Percentiles rank a stretch among this genome's conserved stretches.
Conservation (phyloP, 768 basidiomycete species). For the Leccinum aurantiacum region DNA sequence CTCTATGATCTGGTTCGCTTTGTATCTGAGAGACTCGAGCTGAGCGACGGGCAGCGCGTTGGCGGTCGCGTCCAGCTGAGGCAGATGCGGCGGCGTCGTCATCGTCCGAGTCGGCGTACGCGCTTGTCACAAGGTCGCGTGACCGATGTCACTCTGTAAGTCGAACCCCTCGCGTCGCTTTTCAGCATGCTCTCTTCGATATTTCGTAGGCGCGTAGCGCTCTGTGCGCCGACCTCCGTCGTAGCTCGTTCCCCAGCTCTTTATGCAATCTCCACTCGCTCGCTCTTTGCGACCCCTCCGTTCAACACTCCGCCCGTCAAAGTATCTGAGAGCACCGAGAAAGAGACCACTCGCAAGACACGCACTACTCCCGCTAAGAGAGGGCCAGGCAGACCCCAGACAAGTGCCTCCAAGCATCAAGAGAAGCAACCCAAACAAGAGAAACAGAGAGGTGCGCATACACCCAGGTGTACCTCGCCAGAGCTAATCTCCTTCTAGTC, state of each 20-base stretch:
- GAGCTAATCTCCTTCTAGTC: slow-evolving; percentile 15
- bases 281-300: slow-evolving; percentile 25
- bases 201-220: slow-evolving; percentile 10
- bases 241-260: slow-evolving; percentile 1
- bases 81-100: neutral
- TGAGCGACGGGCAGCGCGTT: slow-evolving; percentile 59
- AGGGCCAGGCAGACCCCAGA: neutral
- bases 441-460: slow-evolving; percentile 17
- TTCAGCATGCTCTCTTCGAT: slow-evolving; percentile 17
- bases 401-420: slow-evolving; percentile 1
- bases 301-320: slow-evolving; percentile 12
- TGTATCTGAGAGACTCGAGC: slow-evolving; percentile 75
- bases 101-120: neutral
- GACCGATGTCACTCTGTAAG: slow-evolving; percentile 9
- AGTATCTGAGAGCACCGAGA: neutral
- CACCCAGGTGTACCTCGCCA: neutral
- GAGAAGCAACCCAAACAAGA: slow-evolving; percentile 6
- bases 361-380: slow-evolving; percentile 8
- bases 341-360: slow-evolving; percentile 7
- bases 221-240: neutral
- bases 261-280: slow-evolving; percentile 18
- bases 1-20: slow-evolving; percentile 76
- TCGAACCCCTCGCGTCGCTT: neutral
- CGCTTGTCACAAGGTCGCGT: slow-evolving; percentile 16
- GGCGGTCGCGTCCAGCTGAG: slow-evolving; percentile 24